Conservation (phyloP, 2,329 filamentous ascomycete genomes). For the Graphium sp. region DNA sequence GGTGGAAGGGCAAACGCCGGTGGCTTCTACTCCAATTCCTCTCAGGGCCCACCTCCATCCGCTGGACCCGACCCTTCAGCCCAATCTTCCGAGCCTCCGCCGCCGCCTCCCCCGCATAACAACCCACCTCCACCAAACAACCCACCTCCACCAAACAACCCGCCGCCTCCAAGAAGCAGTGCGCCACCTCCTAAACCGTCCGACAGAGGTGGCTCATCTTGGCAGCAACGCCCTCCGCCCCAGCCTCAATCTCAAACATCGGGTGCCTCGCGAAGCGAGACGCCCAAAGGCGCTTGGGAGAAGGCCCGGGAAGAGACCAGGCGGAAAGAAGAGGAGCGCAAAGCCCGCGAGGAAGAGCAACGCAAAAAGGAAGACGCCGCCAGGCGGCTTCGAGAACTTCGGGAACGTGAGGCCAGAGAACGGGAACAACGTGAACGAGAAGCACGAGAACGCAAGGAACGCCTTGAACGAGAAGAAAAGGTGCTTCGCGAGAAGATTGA, state of each 20-base stretch:
- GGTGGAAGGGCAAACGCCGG: conserved; percentile 5
- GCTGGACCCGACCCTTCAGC: conserved; percentile 5
- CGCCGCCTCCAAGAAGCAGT: conserved; percentile 5
- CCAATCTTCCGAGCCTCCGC: conserved; percentile 9
- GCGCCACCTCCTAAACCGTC: conserved; percentile 8
- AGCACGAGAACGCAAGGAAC: conserved; percentile 6
- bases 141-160: conserved; percentile 9
- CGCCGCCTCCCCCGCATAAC: conserved; percentile 18
- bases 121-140: conserved; percentile 16
- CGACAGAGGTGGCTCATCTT: conserved; percentile 19
- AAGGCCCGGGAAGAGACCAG: conserved; percentile 52
- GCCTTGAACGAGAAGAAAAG: conserved; percentile 6
- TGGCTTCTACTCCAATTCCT: conserved; percentile 5
- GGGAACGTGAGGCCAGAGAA: conserved; percentile 36
- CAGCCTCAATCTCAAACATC: conserved; percentile 7
- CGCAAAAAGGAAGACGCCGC: conserved; percentile 40
- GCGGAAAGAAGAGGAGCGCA: conserved; percentile 46
- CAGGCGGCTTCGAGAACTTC: conserved; percentile 32
- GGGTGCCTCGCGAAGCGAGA: conserved; percentile 2
- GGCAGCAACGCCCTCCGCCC: conserved; percentile 15
- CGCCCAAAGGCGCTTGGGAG: conserved; percentile 34
- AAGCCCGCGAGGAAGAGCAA: conserved; percentile 40
- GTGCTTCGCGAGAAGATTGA: conserved; percentile 6
- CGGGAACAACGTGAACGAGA: conserved; percentile 18
- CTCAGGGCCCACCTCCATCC: conserved; percentile 4